Evolutionary conservation across 805 yeast species (phyloP), one percentile per base, ranked within the genome.

Genomic region (Phaffomyces opuntiae): DNA sequence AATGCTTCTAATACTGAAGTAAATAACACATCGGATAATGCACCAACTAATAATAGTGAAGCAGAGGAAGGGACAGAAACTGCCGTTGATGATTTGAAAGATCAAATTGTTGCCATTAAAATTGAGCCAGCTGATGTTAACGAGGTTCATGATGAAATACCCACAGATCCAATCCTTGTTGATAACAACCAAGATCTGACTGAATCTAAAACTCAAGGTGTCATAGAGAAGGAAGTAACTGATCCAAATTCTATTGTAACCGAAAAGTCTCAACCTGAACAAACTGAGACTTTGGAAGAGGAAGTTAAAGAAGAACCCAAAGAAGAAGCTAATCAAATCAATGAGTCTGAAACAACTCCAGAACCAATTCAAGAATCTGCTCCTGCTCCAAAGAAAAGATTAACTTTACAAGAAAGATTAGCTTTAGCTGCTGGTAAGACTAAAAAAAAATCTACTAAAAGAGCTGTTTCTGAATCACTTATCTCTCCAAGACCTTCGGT

Each of bases 401-500:
- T 87, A 17, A 81, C 96, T 0, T 69, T 91, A 53, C 95, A 87
- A 56, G 96, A 90, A 56, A 72, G 97, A 49, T 70, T 90, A 43
- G 95, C 93, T 2, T 64, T 80, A 50, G 96, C 96, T 1, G 88
- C 96, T 7, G 66, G 66, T 35, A 42, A 63, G 53, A 48, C 60
- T 41, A 56, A 56, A 49, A 46, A 57, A 49, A 49, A 46, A n/a
- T 27, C 49, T 4, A 52, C 59, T 5, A 46, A 39, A 19, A 43
- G 42, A 16, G 24, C 9, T 7, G 12, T n/a, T 11, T 45, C 48
- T 25, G 44, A 45, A 38, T 12, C 26, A 4, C 26, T 16, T 5
- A 14, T 3, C 1, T 17, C 38, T 2, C 24, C 48, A 17, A 33
- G 49, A 25, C 24, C 49, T 13, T 42, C 45, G 4, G 29, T 45